These are phyloP conservation scores for Termitomyces sp. DNA, from an alignment of 768 basidiomycete species.

Conservation along the genomic window DNA sequence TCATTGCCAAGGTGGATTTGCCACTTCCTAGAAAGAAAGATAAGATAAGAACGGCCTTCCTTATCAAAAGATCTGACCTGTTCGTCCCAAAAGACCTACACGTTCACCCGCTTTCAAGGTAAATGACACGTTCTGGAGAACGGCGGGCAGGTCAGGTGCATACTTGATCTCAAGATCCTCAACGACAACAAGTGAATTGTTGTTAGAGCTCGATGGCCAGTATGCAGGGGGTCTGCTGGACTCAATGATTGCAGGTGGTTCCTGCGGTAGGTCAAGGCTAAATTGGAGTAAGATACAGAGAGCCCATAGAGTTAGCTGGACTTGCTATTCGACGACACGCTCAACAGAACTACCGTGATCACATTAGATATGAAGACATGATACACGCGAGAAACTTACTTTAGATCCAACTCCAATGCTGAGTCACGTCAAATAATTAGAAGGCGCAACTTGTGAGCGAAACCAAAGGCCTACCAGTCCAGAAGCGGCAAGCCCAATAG, in stretches of 20 bases:
- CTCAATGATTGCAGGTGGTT: conserved; percentile 74
- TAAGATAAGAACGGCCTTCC: neutral
- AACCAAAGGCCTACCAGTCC: conserved; percentile 27
- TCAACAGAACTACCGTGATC: conserved; percentile 67
- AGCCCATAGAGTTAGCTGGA: neutral
- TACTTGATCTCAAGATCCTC: conserved; percentile 80
- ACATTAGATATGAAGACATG: neutral
- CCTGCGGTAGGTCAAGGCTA: conserved; percentile 75
- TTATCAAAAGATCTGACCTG: conserved; percentile 31
- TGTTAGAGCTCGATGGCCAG: conserved; percentile 77
- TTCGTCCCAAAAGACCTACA: conserved; percentile 76
- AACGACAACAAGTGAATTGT: conserved; percentile 55
- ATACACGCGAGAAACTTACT: conserved; percentile 38
- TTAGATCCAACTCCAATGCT: conserved; percentile 68
- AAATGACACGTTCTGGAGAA: conserved; percentile 75
- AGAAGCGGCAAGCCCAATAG: conserved; percentile 50
- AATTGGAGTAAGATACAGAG: neutral
- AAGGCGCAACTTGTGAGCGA: neutral
- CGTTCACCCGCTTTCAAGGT: conserved; percentile 65
- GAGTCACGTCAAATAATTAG: conserved; percentile 28
- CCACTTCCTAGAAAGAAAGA: conserved; percentile 48
- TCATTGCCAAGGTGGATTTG: conserved; percentile 84
- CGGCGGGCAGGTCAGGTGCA: conserved; percentile 77
- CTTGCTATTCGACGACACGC: conserved; percentile 80
- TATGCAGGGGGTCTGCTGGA: conserved; percentile 79